Conservation (phyloP, 2,329 filamentous ascomycete genomes). For the Botryosphaeria agaves region DNA sequence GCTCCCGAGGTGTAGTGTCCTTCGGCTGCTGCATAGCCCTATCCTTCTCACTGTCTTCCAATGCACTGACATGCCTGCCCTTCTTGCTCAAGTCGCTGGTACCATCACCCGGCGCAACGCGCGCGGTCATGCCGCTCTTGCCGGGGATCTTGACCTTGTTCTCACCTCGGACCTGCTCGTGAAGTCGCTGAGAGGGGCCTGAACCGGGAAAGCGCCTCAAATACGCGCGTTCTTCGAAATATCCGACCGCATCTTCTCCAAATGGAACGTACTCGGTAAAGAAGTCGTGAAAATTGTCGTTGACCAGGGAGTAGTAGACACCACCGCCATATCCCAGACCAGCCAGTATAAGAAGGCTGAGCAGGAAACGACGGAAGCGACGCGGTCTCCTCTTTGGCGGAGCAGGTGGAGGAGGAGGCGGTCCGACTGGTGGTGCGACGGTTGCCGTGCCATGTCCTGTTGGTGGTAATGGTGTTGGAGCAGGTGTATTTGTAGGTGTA, state of each 20-base stretch:
- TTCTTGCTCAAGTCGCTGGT: conserved; percentile 30
- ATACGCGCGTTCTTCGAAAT: conserved; percentile 91
- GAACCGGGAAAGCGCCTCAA: conserved; percentile 58
- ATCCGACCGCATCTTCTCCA: conserved; percentile 85
- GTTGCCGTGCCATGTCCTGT: conserved; percentile 25
- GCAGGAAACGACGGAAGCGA: conserved; percentile 58
- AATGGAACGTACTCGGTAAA: conserved; percentile 95
- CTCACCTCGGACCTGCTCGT: conserved; percentile 32
- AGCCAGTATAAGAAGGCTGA: conserved; percentile 60
- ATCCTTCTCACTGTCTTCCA: conserved; percentile 31
- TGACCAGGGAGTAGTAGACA: conserved; percentile 82
- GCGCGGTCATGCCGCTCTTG: conserved; percentile 72
- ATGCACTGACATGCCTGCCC: conserved; percentile 45
- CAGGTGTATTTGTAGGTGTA: conserved; percentile 6
- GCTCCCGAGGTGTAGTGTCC: conserved; percentile 6
- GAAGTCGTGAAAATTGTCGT: conserved; percentile 97
- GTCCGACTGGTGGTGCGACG: conserved; percentile 20
- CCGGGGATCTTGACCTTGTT: conserved; percentile 68
- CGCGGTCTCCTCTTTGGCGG: conserved; percentile 47
- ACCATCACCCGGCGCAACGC: conserved; percentile 52
- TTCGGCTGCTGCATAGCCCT: conserved; percentile 10
- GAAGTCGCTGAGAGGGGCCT: too few relatives aligned
- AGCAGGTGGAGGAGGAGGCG: conserved; percentile 21
- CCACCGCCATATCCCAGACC: conserved; percentile 70
- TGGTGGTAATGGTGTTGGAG: conserved; percentile 11